phyloP scores from a whole-genome alignment of 345 rosid genomes.

The Pugionium dolabratum region DNA sequence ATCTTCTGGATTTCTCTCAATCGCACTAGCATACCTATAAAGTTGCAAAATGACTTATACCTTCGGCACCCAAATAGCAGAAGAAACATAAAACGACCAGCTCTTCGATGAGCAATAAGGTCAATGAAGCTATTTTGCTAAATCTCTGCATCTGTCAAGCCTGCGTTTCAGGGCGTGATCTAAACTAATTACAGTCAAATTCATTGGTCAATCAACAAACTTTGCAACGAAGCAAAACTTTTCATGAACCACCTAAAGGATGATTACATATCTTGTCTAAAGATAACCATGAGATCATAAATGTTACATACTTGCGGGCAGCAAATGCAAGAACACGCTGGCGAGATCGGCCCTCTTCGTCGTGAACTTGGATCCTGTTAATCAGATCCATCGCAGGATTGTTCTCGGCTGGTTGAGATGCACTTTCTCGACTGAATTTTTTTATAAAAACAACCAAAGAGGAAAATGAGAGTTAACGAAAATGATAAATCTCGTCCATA shows the following conservation, averaged over 20 bases:
- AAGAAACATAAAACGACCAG: slow-evolving; percentile 11
- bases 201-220: slow-evolving; percentile 1
- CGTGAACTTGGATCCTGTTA: slow-evolving; percentile 72
- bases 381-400: slow-evolving; percentile 89
- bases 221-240: too few relatives aligned
- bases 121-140: slow-evolving; percentile 12
- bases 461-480: too few relatives aligned
- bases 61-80: not conserved
- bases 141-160: slow-evolving; percentile 4
- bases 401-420: too few relatives aligned
- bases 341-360: slow-evolving; percentile 97
- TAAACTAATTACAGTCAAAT: slow-evolving; percentile 3
- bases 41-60: slow-evolving; percentile 19
- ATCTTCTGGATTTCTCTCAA: slow-evolving; percentile 89
- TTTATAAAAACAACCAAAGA: too few relatives aligned
- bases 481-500: too few relatives aligned
- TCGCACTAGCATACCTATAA: slow-evolving; percentile 85
- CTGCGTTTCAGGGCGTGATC: not conserved
- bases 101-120: slow-evolving; percentile 11
- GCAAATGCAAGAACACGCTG: slow-evolving; percentile 96
- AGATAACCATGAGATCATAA: not conserved
- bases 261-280: not conserved
- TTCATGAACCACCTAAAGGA: not conserved
- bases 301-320: slow-evolving; percentile 72
- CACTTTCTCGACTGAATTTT: too few relatives aligned